Evolutionary conservation across 768 basidiomycete species (phyloP), one percentile per base, ranked within the genome.

Genomic region (Amanita exitialis): DNA sequence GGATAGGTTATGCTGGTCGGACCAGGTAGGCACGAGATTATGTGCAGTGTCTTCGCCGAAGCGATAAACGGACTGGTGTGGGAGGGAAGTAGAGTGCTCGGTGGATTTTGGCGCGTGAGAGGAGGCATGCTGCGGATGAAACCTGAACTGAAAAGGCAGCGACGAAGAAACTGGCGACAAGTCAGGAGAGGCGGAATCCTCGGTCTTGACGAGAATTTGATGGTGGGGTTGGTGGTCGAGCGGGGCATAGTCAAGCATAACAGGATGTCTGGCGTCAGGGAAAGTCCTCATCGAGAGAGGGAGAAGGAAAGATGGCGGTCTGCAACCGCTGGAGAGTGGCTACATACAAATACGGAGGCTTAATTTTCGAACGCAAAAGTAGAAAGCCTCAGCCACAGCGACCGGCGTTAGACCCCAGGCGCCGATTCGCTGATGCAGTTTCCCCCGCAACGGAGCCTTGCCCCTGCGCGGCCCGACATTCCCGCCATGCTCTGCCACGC

Each of bases 161-260:
- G 65, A 64, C 54, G 66, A 28, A 53, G 62, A 52, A 39, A 59
- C 57, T 52, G 69, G 64, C 49, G 69, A 61, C 58, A 73, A 66
- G 61, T 71, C 68, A 57, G 72, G 72, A 49, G 72, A 74, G 61
- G 69, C 62, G 57, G 65, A 66, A 49, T 64, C 66, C 58, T 73
- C 71, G 48, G 69, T 67, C 64, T 75, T 75, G 50, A 73, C 66
- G 56, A 62, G 61, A 55, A 57, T 53, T 32, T 61, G 59, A 49
- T 58, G 58, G 42, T 47, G 55, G 47, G 41, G 46, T 18, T 47
- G 52, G 43, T 49, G 53, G 41, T 46, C 54, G 30, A 45, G 43
- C 21, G 28, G 49, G 48, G 49, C 47, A 41, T 41, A 50, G 54
- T 58, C 58, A 43, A 60, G 44, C 48, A 61, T 58, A 46, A 59